Evolutionary conservation across 768 basidiomycete genomes (phyloP), one percentile per base, ranked within the genome.

Genomic region (Porphyrellus cyaneotinctus): DNA sequence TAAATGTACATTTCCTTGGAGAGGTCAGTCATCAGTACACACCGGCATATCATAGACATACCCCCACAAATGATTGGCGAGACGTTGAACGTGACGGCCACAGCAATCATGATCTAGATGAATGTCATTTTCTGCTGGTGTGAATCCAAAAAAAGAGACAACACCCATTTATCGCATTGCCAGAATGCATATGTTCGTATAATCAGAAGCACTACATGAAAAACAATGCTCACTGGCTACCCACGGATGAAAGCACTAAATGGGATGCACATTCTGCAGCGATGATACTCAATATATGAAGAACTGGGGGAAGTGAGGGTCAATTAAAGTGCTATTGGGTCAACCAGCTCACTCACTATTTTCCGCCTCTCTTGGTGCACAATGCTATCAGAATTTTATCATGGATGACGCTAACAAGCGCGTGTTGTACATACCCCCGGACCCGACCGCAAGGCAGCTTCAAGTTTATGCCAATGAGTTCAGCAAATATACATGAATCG

Each of bases 381-480:
- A 62, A n/a, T n/a, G n/a, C n/a, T n/a, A n/a, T n/a, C n/a, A n/a
- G 9, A 33, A 31, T 12, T 31, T 31, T 31, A 31, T 31, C 12
- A 31, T 31, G 12, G 30, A 7, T 31, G 15, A 26, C 18, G 4
- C n/a, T n/a, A n/a, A n/a, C n/a, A n/a, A n/a, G n/a, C n/a, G 35
- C 9, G 12, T 26, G n/a, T n/a, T 15, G 32, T 20, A 30, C 61
- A 37, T 45, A 50, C 61, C n/a, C 50, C 26, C 14, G 59, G 44
- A 13, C 18, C 15, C 4, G 45, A 45, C 18, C 49, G n/a, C n/a
- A n/a, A n/a, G n/a, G n/a, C n/a, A n/a, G n/a, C n/a, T n/a, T n/a
- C n/a, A n/a, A n/a, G n/a, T n/a, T 24, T 17, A 5, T 7, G 15
- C n/a, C 24, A 31, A 5, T 3, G 6, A 31, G 9, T 13, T 53